Conservation (phyloP, 257 asterid species). For the Forsythia viridissima region DNA sequence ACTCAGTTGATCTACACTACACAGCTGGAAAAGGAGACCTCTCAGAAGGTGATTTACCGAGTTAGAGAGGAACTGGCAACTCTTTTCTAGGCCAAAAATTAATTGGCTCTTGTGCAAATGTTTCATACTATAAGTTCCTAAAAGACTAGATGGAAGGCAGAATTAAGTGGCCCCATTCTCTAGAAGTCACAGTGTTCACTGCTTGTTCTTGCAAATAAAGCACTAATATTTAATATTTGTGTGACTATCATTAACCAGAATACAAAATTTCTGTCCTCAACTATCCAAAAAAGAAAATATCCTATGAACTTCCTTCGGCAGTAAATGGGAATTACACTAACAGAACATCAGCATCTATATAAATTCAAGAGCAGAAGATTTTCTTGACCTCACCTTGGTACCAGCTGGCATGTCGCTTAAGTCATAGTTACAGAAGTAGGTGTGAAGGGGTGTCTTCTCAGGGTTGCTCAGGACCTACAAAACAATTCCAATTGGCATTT, state of each 20-base stretch:
- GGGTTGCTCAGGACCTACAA: slow-evolving; percentile 86
- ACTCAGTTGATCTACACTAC: neutral
- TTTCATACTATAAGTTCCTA: slow-evolving; percentile 2
- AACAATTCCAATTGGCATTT: neutral
- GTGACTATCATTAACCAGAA: neutral
- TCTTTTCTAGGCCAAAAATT: neutral
- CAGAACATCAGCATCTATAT: neutral
- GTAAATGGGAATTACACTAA: neutral
- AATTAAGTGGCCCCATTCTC: neutral
- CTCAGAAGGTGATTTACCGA: neutral
- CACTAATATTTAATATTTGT: neutral
- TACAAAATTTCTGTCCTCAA: neutral
- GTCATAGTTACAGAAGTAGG: slow-evolving; percentile 76
- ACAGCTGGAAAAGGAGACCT: neutral
- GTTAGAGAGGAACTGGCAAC: neutral
- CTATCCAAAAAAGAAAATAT: neutral
- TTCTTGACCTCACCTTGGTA: slow-evolving; percentile 57
- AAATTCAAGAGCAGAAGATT: slow-evolving; percentile 8
- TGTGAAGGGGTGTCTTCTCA: slow-evolving; percentile 81
- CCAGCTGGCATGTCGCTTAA: slow-evolving; percentile 91
- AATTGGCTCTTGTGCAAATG: neutral
- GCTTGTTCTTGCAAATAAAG: slow-evolving; percentile 11
- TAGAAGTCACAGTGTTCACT: neutral
- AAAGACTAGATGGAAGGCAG: slow-evolving; percentile 6
- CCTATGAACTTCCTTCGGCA: neutral